Evolutionary conservation across 495 filamentous ascomycete species (phyloP), one percentile per base, ranked within the genome.

Genomic region (Talaromyces thailandensis): DNA sequence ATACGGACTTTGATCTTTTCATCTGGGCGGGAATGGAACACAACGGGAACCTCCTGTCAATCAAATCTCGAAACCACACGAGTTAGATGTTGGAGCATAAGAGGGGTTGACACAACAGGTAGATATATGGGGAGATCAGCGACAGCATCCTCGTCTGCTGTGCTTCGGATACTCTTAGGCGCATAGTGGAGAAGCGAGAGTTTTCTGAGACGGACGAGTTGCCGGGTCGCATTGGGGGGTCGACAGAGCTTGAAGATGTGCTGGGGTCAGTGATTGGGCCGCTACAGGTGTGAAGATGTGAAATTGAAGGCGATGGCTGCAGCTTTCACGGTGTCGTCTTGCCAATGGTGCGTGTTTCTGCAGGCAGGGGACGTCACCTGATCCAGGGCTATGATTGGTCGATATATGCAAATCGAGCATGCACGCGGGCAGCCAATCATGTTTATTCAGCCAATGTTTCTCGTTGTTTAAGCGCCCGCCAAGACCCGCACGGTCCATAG

Each of bases 211-310:
- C 21, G 26, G 51, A 55, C 51, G 51, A 55, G 51, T 55, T 55
- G 51, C 51, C 51, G 51, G 51, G 18, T 9, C 50, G 50, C 50
- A 53, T 53, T 53, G 50, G 25, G 25, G 25, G 9, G 7, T 53
- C 7, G 23, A 1, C 9, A 53, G 50, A 53, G 23, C 23, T 28
- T 26, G 51, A 55, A 55, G 56, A 37, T 31, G 31, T 32, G 56
- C 56, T 23, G 56, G 11, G 56, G 16, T 9, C 18, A 37, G 56
- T 37, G 56, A 58, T 32, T 58, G 56, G 50, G 56, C n/a, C 23
- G 28, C 56, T 55, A 7, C 12, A 55, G 51, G 14, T 55, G 51
- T 55, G 51, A 55, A 55, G 51, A 55, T 55, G 51, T 55, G 51
- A 55, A 55, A 28, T 26, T 26, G 51, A 26, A 14, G 51, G 9